Percentiles rank a stretch among this genome's conserved stretches.
These are phyloP conservation scores for Mycosphaerelloides madeirae DNA, from an alignment of 2,329 filamentous ascomycete species.

Conservation along the genomic window DNA sequence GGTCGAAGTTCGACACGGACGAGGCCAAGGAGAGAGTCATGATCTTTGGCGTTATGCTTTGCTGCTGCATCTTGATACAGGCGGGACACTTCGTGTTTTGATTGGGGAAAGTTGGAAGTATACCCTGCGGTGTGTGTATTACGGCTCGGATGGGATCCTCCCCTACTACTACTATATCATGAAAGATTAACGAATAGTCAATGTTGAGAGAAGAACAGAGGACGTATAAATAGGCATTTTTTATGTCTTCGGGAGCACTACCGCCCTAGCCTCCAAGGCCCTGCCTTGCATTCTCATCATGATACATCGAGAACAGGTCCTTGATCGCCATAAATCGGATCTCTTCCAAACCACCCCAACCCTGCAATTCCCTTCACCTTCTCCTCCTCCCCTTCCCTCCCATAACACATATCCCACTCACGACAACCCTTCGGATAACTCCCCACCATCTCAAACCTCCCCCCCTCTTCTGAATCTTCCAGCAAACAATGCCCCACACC, in stretches of 20 bases:
- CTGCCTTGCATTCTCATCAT: no score
- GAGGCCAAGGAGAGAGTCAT: conserved; percentile 15
- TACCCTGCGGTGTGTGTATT: no score
- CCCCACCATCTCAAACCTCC: conserved; percentile 62
- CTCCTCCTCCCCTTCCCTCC: conserved; percentile 51
- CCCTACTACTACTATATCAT: no score
- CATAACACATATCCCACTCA: conserved; percentile 70
- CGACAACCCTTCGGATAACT: conserved; percentile 53
- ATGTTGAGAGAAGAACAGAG: no score
- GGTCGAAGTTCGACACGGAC: conserved; percentile 25
- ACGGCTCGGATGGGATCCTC: no score
- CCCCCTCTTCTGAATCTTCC: conserved; percentile 51
- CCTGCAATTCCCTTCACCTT: conserved; percentile 47
- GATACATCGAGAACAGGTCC: conserved; percentile 50
- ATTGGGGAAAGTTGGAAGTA: no score
- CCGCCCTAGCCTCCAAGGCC: no score
- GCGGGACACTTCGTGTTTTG: no score
- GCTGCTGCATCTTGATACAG: no score
- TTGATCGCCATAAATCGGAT: conserved; percentile 56
- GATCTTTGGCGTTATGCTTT: background rate
- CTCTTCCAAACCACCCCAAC: conserved; percentile 55
- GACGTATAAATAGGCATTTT: no score
- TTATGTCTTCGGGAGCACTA: no score
- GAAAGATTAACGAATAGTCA: no score
- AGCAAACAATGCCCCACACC: conserved; percentile 61